Conservation (phyloP, 805 yeast genomes). For the Candida broadrunensis region DNA sequence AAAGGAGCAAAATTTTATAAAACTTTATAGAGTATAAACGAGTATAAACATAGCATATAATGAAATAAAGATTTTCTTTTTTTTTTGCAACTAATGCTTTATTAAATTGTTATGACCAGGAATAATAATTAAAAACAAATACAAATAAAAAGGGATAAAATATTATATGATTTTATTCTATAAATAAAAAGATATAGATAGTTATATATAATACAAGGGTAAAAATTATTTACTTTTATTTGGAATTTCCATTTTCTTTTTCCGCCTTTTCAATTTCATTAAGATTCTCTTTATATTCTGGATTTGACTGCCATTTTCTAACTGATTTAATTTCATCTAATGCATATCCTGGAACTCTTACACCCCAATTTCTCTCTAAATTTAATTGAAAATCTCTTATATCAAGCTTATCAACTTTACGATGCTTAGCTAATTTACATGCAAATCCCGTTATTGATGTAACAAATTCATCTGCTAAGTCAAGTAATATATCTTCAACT, state of each 20-base stretch:
- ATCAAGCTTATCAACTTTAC: slow-evolving; percentile 84
- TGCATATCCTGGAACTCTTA: slow-evolving; percentile 88
- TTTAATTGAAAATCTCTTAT: slow-evolving; percentile 89
- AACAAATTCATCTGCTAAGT: slow-evolving; percentile 94
- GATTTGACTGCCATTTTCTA: slow-evolving; percentile 66
- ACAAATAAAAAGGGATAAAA: too few species aligned
- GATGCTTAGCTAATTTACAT: slow-evolving; percentile 89
- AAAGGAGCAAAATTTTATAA: slow-evolving; percentile 11
- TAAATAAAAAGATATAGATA: neutral
- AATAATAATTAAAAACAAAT: too few species aligned
- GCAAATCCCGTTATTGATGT: slow-evolving; percentile 88
- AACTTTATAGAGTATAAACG: too few species aligned
- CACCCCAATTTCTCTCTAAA: slow-evolving; percentile 90
- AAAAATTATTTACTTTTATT: neutral
- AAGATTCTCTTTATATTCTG: slow-evolving; percentile 61
- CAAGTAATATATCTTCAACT: slow-evolving; percentile 86
- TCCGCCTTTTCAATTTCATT: slow-evolving; percentile 4
- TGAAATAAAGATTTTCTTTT: too few species aligned
- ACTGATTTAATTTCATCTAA: slow-evolving; percentile 84
- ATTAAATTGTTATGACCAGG: too few species aligned
- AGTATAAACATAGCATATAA: too few species aligned
- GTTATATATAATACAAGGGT: neutral
- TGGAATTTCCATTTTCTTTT: neutral
- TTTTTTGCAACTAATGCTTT: too few species aligned
- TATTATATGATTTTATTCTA: too few species aligned